Conservation (phyloP, 768 basidiomycete species). For the Steccherinum ochraceum region DNA sequence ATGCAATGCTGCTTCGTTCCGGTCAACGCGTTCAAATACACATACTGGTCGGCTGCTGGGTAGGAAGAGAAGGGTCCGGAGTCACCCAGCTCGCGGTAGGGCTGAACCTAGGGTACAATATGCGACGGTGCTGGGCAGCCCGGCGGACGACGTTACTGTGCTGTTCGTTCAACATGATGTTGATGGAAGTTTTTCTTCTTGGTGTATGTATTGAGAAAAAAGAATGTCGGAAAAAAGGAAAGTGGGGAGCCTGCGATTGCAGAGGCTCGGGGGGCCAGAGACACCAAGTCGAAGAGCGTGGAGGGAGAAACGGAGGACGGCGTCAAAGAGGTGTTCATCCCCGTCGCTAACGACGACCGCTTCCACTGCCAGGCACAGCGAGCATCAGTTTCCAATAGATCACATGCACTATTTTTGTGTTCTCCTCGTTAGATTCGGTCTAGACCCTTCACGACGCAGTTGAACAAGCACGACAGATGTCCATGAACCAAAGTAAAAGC, state of each 20-base stretch:
- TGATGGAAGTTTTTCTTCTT: background rate
- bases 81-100: constrained; percentile 8
- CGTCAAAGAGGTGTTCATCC: background rate
- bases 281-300: background rate
- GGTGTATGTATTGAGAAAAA: background rate
- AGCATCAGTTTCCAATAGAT: background rate
- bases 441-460: too few relatives aligned
- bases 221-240: background rate
- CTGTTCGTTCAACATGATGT: background rate
- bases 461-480: too few relatives aligned
- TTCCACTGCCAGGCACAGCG: background rate
- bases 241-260: background rate
- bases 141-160: background rate
- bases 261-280: background rate
- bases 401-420: too few relatives aligned
- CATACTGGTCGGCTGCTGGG: background rate
- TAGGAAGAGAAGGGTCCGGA: background rate
- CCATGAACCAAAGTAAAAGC: too few relatives aligned
- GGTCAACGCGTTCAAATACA: too few relatives aligned
- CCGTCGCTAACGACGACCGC: background rate
- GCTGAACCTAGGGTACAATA: constrained; percentile 12
- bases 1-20: too few relatives aligned
- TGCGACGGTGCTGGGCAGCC: constrained; percentile 8
- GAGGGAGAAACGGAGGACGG: background rate
- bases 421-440: too few relatives aligned